Conservation (phyloP, 2,329 filamentous ascomycete genomes). For the Penicillium sp. region DNA sequence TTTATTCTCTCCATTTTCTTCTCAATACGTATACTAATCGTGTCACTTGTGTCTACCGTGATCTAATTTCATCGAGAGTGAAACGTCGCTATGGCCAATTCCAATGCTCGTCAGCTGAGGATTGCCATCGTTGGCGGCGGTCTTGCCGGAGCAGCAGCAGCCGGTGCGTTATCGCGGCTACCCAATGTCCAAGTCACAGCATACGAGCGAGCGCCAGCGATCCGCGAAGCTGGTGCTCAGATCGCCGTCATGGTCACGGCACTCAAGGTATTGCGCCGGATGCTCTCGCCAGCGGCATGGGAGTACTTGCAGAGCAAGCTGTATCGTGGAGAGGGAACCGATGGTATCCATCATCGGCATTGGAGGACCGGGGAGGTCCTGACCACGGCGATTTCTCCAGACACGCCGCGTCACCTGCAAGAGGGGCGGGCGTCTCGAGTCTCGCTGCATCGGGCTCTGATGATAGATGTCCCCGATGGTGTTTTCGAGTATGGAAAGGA, state of each 20-base stretch:
- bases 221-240: not conserved
- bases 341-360: not conserved
- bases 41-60: too few species aligned
- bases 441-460: not conserved
- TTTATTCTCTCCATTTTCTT: too few species aligned
- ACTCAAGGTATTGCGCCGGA: not conserved
- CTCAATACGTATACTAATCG: too few species aligned
- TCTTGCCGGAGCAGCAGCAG: not conserved
- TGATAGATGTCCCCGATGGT: not conserved
- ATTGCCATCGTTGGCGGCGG: not conserved
- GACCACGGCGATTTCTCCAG: not conserved
- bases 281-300: not conserved
- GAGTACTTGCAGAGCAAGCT: not conserved
- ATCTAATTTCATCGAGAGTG: too few species aligned
- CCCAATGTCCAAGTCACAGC: not conserved
- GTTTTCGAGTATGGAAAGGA: not conserved
- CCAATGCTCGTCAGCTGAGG: not conserved
- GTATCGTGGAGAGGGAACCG: not conserved
- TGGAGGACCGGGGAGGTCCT: not conserved
- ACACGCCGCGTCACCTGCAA: not conserved
- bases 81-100: not conserved
- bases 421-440: not conserved
- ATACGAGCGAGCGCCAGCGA: not conserved
- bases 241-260: not conserved
- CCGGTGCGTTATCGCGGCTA: not conserved